Evolutionary conservation across 78 protist species (phyloP), one percentile per base, ranked within the genome.

Genomic region (Dictyostelium brefeldianum): DNA sequence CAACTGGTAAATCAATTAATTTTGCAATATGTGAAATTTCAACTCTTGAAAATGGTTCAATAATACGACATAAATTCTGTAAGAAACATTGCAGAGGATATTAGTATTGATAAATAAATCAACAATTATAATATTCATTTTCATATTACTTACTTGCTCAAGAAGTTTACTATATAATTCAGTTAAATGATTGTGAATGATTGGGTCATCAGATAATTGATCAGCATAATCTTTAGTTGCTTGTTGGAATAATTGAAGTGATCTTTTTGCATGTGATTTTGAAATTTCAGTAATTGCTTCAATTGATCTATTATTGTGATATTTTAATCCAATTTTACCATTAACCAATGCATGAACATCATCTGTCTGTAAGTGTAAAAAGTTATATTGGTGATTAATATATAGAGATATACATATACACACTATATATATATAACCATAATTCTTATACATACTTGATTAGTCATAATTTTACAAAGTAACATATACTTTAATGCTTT

Each of bases 31-130:
- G 98, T 11, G 97, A 54, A 4, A 97, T 92, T 87, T 98, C 98
- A 41, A 98, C 99, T 17, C 97, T 71, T 69, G 98, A 81, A 73
- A 92, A 99, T 29, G 99, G 99, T 94, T 98, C 99, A 84, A 99
- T 89, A 47, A 98, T 70, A 65, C 98, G 92, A 59, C 81, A 70
- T 56, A 99, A 82, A 69, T 98, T 98, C 73, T 65, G 25, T 2
- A 20, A 62, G 27, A 56, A 18, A 54, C 5, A 54, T 17, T 17
- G 14, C 10, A 53, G 15, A 53, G 15, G 14, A 54, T 5, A 54
- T 54, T 54, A 17, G 62, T 54, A 1, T 12, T 17, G 15, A 59
- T 59, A 59, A 15, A 17, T 17, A 20, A 54, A 36, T 1, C 43
- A 36, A 36, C 43, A 14, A 51, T 51, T 1, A 51, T 51, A 14